Percentiles rank a stretch among this genome's conserved stretches.
These are phyloP conservation scores for Sclerotinia sclerotiorum DNA, from an alignment of 2,329 filamentous ascomycete species.

Conservation along the genomic window DNA sequence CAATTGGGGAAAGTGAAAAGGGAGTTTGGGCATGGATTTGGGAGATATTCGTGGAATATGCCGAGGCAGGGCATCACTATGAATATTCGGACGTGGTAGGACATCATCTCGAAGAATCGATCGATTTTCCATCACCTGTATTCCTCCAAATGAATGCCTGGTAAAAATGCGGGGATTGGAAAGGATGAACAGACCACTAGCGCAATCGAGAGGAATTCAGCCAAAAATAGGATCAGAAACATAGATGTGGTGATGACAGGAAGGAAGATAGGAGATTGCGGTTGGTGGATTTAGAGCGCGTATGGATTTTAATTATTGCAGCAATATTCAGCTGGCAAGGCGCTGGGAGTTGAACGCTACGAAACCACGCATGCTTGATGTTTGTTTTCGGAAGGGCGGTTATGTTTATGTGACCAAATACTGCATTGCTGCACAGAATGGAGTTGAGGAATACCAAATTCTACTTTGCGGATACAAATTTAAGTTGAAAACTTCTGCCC, in stretches of 20 bases:
- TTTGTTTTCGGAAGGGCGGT: background rate
- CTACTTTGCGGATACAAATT: background rate
- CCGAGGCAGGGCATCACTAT: background rate
- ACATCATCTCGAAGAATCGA: background rate
- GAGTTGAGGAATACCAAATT: slow-evolving; percentile 15
- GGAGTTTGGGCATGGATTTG: background rate
- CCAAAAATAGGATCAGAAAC: background rate
- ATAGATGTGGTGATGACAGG: slow-evolving; percentile 1
- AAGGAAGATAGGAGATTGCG: slow-evolving; percentile 3
- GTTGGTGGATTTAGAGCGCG: background rate
- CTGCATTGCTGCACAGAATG: background rate
- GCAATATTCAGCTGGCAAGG: background rate
- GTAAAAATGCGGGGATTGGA: slow-evolving; percentile 1
- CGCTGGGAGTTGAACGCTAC: slow-evolving; percentile 14
- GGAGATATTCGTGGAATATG: background rate
- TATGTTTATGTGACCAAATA: slow-evolving; percentile 10
- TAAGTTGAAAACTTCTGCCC: background rate
- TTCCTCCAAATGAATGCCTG: background rate
- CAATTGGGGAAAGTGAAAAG: background rate
- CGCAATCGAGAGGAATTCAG: slow-evolving; percentile 7
- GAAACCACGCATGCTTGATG: background rate
- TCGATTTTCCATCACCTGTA: background rate
- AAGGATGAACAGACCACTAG: background rate
- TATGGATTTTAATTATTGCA: background rate
- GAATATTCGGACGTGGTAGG: background rate